Conservation (phyloP, 441 rosid species). For the Croton setiger region DNA sequence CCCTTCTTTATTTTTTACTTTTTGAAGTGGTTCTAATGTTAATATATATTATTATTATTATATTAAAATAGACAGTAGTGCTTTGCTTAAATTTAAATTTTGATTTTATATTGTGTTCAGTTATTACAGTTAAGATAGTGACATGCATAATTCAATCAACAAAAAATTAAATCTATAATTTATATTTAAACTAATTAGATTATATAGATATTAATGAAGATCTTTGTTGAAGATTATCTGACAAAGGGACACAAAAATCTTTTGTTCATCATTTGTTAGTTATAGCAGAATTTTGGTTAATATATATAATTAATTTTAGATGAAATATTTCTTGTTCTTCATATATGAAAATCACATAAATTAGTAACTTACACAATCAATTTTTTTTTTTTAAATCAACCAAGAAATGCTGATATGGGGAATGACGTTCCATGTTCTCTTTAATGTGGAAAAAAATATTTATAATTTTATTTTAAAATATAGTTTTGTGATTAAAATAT, state of each 20-base stretch:
- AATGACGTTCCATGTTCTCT: slow-evolving; percentile 20
- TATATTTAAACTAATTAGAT: not conserved
- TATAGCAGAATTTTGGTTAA: not conserved
- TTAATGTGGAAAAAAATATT: not conserved
- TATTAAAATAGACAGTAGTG: not conserved
- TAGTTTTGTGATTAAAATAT: not conserved
- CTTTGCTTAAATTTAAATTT: not conserved
- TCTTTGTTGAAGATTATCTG: slow-evolving; percentile 8
- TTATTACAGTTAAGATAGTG: not conserved
- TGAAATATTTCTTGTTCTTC: slow-evolving; percentile 7
- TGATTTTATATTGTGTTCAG: not conserved
- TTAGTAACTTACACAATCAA: no score
- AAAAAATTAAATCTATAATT: no score
- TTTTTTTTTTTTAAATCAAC: no score
- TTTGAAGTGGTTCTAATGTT: no score
- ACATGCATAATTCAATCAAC: not conserved
- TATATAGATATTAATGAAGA: not conserved
- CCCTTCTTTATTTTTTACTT: no score
- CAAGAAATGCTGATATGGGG: no score
- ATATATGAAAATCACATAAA: not conserved
- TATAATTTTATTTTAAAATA: no score
- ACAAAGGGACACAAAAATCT: slow-evolving; percentile 14
- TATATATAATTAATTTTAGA: not conserved
- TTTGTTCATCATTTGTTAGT: not conserved
- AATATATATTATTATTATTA: no score